Base-by-base conservation (phyloP, 106 monocot species). In the Dioscorea zingiberensis region DNA sequence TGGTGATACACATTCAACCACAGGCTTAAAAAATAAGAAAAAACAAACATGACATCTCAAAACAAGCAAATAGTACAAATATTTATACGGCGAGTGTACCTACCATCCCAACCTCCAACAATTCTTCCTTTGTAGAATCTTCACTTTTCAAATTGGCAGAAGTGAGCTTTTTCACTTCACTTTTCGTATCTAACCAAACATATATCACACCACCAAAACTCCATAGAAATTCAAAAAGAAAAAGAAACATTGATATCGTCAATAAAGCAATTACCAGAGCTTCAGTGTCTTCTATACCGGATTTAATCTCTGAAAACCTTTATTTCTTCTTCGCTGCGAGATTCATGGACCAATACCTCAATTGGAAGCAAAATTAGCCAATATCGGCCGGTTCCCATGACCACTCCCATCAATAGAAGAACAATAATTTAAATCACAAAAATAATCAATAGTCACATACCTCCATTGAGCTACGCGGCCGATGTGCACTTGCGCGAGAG, bases 301-400 rank as follows among this genome's bases (percentile, higher is more conserved):
- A 29, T 59, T 86, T 86, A 28, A 93, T 80, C 61, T 93, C 89
- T 16, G 74, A 69, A 27, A 86, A 49, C 71, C 74, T 81, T 65
- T 93, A 85, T 67, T 85, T 93, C 83, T 79, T 89, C 65, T 83
- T 72, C 60, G 89, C 93, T 89, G 86, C 73, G 16, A 27, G 47
- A 72, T 24, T 3, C 59, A 65, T 4, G 55, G 47, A 56, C 32
- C 38, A 10, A 38, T 38, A n/a, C n/a, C n/a, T n/a, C n/a, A n/a
- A n/a, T n/a, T n/a, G n/a, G n/a, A n/a, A n/a, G 38, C 10, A 38
- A 38, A 38, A 6, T 38, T 38, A 38, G 9, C 6, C 38, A 38
- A 38, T 8, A 38, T 6, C 38, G 6, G 10, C 3, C 10, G 1
- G 10, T 38, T 38, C 10, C 38, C 4, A 38, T 38, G 1, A 38